A percentile compares a stretch with the other conserved stretches of the same genome.
phyloP scores from a whole-genome alignment of 495 filamentous ascomycete species.

The Penicillium argentinense region DNA sequence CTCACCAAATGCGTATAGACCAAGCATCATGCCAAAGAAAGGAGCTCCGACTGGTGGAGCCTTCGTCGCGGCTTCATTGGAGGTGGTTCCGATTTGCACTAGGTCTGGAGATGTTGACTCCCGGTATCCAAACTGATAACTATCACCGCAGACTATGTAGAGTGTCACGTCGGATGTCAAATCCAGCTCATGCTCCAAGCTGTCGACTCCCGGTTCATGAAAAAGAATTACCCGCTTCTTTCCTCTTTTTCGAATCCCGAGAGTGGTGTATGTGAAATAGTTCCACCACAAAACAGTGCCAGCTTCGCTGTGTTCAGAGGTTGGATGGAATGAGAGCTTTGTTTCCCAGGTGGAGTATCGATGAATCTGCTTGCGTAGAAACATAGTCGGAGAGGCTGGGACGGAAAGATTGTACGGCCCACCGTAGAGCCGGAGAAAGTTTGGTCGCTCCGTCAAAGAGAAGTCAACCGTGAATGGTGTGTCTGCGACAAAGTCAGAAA shows the following conservation, averaged over 20 bases:
- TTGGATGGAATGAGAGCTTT: constrained; percentile 29
- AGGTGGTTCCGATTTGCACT: constrained; percentile 27
- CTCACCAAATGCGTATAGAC: constrained; percentile 46
- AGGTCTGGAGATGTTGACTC: constrained; percentile 13
- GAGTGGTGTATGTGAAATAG: constrained; percentile 38
- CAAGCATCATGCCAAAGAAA: constrained; percentile 47
- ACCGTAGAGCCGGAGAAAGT: constrained; percentile 39
- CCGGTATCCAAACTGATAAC: constrained; percentile 30
- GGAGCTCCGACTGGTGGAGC: constrained; percentile 34
- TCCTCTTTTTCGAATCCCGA: constrained; percentile 30
- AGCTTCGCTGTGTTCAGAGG: constrained; percentile 32
- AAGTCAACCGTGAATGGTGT: constrained; percentile 34
- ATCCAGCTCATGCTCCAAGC: constrained; percentile 10
- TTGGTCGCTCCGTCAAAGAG: constrained; percentile 34
- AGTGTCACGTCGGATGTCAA: constrained; percentile 17
- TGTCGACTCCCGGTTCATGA: constrained; percentile 15
- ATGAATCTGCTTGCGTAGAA: constrained; percentile 45
- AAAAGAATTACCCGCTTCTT: constrained; percentile 25
- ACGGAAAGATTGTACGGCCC: constrained; percentile 41
- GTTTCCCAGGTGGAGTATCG: constrained; percentile 36
- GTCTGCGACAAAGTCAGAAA: constrained; percentile 11
- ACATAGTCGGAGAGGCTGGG: constrained; percentile 41
- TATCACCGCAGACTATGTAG: constrained; percentile 28
- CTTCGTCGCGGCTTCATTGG: constrained; percentile 26
- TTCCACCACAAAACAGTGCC: constrained; percentile 44